A percentile compares a stretch with the other conserved stretches of the same genome.
Evolutionary conservation across 2,329 filamentous ascomycete species (phyloP).

Genomic region (Fusarium siculi): DNA sequence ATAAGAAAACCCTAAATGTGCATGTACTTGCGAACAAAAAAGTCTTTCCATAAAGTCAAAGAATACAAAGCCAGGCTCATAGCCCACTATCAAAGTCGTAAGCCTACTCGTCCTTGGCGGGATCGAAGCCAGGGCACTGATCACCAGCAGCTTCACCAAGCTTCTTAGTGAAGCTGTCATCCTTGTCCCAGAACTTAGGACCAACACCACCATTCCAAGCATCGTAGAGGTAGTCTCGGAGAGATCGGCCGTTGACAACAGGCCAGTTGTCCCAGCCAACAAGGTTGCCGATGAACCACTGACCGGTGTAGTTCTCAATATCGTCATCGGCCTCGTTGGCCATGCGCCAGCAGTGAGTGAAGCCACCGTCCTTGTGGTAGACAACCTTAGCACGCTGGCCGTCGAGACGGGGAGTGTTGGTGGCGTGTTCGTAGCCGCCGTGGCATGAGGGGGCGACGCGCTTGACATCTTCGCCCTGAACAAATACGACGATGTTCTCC

Average conservation of each 20-base stretch:
- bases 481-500: constrained; percentile 28
- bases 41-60: background rate
- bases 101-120: background rate
- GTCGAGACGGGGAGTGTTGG: constrained; percentile 11
- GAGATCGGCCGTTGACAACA: constrained; percentile 33
- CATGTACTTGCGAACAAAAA: accelerated
- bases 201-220: constrained; percentile 18
- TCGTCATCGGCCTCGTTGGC: constrained; percentile 36
- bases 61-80: accelerated
- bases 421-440: constrained; percentile 9
- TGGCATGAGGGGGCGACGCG: constrained; percentile 23
- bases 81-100: accelerated
- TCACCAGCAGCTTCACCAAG: constrained; percentile 19
- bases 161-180: constrained; percentile 8
- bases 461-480: constrained; percentile 24
- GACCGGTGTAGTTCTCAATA: constrained; percentile 49
- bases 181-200: constrained; percentile 21
- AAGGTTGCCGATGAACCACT: constrained; percentile 49
- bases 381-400: constrained; percentile 50
- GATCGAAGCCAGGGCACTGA: constrained; percentile 19
- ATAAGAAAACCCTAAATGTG: background rate
- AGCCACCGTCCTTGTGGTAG: constrained; percentile 51
- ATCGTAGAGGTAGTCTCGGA: constrained; percentile 13
- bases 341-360: constrained; percentile 52
- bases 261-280: constrained; percentile 32